Conservation (phyloP, 495 filamentous ascomycete genomes). For the Aspergillus diversus region DNA sequence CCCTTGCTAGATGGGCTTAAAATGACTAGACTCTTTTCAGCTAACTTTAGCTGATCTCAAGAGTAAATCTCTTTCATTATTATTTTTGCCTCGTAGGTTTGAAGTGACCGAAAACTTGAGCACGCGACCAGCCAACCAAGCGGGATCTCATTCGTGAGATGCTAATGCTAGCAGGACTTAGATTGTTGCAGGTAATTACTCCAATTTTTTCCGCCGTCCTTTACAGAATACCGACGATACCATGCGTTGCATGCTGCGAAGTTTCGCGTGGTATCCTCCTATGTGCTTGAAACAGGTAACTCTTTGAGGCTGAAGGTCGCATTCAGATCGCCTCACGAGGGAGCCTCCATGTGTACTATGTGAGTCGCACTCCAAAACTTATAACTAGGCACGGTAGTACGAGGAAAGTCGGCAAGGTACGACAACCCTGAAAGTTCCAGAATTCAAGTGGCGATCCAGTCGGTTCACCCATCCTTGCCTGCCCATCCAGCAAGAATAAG, state of each 20-base stretch:
- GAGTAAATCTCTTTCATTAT: not conserved
- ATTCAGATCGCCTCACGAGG: too few relatives aligned
- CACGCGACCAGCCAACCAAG: not conserved
- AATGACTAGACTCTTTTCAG: too few relatives aligned
- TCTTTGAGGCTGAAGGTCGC: too few relatives aligned
- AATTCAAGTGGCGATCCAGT: conserved; percentile 27
- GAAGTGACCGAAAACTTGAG: not conserved
- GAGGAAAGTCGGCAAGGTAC: not conserved
- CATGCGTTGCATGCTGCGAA: not conserved
- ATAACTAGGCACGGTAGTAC: not conserved
- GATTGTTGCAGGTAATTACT: not conserved
- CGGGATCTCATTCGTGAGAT: not conserved
- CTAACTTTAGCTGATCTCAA: too few relatives aligned
- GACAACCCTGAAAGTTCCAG: conserved; percentile 11
- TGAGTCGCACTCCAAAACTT: not conserved
- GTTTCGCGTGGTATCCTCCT: too few relatives aligned
- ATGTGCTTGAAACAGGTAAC: too few relatives aligned
- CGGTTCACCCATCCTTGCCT: not conserved
- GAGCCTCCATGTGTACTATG: not conserved
- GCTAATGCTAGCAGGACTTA: not conserved
- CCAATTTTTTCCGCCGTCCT: too few relatives aligned
- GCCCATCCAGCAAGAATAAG: conserved; percentile 15
- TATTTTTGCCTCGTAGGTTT: not conserved
- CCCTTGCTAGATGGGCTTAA: too few relatives aligned
- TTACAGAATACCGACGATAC: not conserved